These are phyloP conservation scores for Backusella westeae DNA, from an alignment of 192 early-diverging fungal species.

Conservation along the genomic window DNA sequence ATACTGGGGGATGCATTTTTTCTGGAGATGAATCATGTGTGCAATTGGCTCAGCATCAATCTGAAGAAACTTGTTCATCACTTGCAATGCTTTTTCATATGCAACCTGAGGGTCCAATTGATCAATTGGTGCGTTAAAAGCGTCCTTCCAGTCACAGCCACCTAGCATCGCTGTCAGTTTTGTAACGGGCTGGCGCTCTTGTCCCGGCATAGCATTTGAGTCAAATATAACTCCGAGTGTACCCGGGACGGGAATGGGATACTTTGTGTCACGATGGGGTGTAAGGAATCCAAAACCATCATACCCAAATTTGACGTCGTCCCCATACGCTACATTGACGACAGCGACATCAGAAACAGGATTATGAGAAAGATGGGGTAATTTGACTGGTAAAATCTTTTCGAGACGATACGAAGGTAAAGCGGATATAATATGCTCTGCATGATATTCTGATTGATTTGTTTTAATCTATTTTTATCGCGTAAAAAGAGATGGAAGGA, in stretches of 20 bases:
- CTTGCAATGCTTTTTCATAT: constrained; percentile 49
- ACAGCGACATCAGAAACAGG: constrained; percentile 79
- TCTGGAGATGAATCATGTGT: constrained; percentile 55
- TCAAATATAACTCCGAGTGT: constrained; percentile 88
- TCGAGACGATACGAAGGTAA: constrained; percentile 56
- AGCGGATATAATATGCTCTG: constrained; percentile 67
- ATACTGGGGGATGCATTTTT: constrained; percentile 87
- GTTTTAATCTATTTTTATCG: constrained; percentile 32
- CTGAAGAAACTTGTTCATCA: constrained; percentile 59
- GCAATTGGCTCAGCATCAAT: constrained; percentile 48
- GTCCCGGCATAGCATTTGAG: constrained; percentile 69
- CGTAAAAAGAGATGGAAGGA: neutral
- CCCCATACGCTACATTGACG: constrained; percentile 73
- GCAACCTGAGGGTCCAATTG: constrained; percentile 27
- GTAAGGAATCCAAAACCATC: constrained; percentile 90
- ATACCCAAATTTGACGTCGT: constrained; percentile 41
- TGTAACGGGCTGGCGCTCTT: constrained; percentile 48
- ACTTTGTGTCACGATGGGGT: constrained; percentile 50
- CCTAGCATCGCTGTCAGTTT: constrained; percentile 90
- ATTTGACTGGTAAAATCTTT: constrained; percentile 29
- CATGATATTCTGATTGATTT: constrained; percentile 29
- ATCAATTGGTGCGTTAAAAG: constrained; percentile 38
- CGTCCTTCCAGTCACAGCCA: constrained; percentile 66
- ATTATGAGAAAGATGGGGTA: constrained; percentile 58
- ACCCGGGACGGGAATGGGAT: constrained; percentile 22